Base-by-base conservation (phyloP, 164 flowering plant genomes). In the Dillenia turbinata region DNA sequence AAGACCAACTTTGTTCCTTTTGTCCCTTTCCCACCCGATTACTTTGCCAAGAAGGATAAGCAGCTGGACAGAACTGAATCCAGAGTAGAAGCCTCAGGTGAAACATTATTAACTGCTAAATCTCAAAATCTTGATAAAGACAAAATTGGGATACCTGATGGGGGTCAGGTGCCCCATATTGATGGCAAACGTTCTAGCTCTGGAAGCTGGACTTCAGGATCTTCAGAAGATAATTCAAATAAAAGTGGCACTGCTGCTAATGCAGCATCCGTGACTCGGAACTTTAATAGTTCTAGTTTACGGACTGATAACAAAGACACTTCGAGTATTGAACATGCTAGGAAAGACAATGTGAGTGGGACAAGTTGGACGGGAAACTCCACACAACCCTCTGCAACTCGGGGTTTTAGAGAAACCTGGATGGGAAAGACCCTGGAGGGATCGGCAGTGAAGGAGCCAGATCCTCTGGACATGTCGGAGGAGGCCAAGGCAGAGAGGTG, bases 401-500 rank as follows among this genome's bases (percentile, higher is more conserved):
- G 44, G 56, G 75, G 68, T 22, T 12, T 44, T n/a, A 74, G 71
- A 55, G 73, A 68, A 47, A 59, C 74, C 48, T 78, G 85, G 88
- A 73, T 62, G 2, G 95, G 95, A 9, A 83, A 83, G 78, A 89
- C 93, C 77, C 80, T 94, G 78, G 98, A 90, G 71, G 97, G 97
- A 16, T 94, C 98, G 12, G 84, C 86, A 4, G 97, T 94, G 71
- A 85, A 78, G 68, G 96, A 94, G 62, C 74, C 85, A 1, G 97
- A 89, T 60, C 96, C 92, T 9, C 68, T 91, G 45, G 99, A 94
- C 76, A 94, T 94, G 99, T 94, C 99, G 1, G 97, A 94, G 77
- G 99, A 94, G 77, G 97, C 97, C 12, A 94, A 91, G 63, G 85
- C 96, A 9, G 86, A 91, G 72, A 86, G 99, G 64, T 94, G 97